Conservation (phyloP, 2,329 filamentous ascomycete species). For the Penicillium sp. region DNA sequence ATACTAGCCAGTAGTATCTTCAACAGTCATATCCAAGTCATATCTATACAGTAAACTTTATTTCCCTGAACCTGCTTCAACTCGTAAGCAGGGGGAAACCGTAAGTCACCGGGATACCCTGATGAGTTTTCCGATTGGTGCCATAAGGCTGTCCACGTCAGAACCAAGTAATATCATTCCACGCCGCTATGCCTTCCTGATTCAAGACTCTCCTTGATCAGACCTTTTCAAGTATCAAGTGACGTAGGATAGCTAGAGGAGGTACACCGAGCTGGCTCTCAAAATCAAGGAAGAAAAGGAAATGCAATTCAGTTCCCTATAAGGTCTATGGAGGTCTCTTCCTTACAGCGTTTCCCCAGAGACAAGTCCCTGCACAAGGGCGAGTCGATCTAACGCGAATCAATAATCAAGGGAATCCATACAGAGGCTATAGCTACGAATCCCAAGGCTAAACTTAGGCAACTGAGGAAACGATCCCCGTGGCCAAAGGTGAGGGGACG, state of each 20-base stretch:
- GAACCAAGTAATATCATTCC: conserved; percentile 6
- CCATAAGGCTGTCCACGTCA: background rate
- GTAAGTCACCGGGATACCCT: background rate
- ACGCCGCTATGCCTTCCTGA: background rate
- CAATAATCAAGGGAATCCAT: conserved; percentile 7
- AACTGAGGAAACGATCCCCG: conserved; percentile 7
- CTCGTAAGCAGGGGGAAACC: background rate
- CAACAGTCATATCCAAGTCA: background rate
- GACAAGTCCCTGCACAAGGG: background rate
- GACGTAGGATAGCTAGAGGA: background rate
- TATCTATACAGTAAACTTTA: background rate
- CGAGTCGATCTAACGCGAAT: conserved; percentile 4
- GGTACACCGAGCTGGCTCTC: background rate
- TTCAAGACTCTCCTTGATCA: background rate
- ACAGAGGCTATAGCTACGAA: background rate
- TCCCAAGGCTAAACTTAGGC: background rate
- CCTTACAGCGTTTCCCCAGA: conserved; percentile 7
- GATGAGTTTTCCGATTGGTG: conserved; percentile 5
- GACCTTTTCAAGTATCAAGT: background rate
- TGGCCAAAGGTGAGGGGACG: conserved; percentile 3
- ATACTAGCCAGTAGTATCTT: background rate
- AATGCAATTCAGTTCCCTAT: background rate
- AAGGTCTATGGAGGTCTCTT: background rate
- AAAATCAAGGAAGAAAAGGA: background rate
- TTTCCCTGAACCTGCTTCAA: background rate